Conservation (phyloP, 768 basidiomycete genomes). For the Suillus spraguei region DNA sequence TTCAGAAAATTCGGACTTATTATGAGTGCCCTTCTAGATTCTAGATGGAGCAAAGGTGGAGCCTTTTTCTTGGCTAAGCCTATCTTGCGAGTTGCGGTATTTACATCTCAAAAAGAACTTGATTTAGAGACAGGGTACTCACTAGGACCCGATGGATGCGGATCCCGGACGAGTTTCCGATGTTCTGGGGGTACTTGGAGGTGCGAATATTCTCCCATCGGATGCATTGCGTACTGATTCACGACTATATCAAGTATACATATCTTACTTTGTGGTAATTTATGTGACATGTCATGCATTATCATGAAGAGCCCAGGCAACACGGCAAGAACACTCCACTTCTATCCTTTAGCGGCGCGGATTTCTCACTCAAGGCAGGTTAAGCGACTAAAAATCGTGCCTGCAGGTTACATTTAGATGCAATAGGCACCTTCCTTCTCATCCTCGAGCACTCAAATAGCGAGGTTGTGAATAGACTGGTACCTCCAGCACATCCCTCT, state of each 20-base stretch:
- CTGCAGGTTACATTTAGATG: not conserved
- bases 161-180: not conserved
- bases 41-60: not conserved
- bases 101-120: not conserved
- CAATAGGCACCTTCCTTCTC: not conserved
- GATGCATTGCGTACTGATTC: not conserved
- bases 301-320: not conserved
- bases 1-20: not conserved
- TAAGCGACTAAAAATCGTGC: not conserved
- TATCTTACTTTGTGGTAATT: not conserved
- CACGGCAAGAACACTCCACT: not conserved
- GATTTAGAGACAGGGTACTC: not conserved
- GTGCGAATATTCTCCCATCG: not conserved
- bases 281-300: not conserved
- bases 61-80: not conserved
- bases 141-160: not conserved
- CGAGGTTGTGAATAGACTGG: not conserved
- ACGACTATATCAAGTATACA: not conserved
- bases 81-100: not conserved
- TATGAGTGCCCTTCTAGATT: not conserved
- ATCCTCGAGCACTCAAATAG: constrained; percentile 9
- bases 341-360: not conserved
- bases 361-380: not conserved
- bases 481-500: not conserved
- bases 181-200: not conserved